These are phyloP conservation scores for Boletus subluridellus DNA, from an alignment of 1,284 basidiomycete genomes.

Conservation along the genomic window DNA sequence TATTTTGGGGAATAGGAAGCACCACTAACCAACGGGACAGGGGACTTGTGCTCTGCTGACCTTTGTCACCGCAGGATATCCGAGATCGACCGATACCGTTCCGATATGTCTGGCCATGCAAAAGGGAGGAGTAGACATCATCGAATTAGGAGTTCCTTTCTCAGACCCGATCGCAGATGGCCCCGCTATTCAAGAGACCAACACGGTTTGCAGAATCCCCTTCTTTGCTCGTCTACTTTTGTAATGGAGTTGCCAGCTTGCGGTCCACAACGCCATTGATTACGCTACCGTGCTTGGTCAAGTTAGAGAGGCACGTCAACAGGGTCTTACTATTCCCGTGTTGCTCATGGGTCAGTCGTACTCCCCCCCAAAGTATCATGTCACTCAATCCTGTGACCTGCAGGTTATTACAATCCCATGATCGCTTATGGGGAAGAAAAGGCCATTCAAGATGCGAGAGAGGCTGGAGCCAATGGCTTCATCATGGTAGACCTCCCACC, in stretches of 20 bases:
- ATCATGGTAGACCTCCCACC: slow-evolving; percentile 98
- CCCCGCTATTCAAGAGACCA: slow-evolving; percentile 86
- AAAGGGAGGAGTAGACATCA: slow-evolving; percentile 89
- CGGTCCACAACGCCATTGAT: slow-evolving; percentile 75
- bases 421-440: slow-evolving; percentile 94
- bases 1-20: background rate
- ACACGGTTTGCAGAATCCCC: slow-evolving; percentile 60
- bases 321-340: slow-evolving; percentile 84
- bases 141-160: slow-evolving; percentile 95
- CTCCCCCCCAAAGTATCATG: background rate
- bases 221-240: background rate
- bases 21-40: slow-evolving; percentile 43
- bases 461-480: slow-evolving; percentile 94
- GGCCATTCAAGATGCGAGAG: slow-evolving; percentile 83
- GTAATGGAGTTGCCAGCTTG: slow-evolving; percentile 53
- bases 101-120: slow-evolving; percentile 89
- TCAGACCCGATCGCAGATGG: slow-evolving; percentile 97
- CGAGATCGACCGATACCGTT: slow-evolving; percentile 75
- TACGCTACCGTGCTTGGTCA: slow-evolving; percentile 75
- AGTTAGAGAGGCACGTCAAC: slow-evolving; percentile 73
- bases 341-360: slow-evolving; percentile 79
- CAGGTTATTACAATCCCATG: slow-evolving; percentile 96
- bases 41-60: slow-evolving; percentile 75
- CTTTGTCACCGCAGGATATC: slow-evolving; percentile 91
- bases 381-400: background rate